Base-by-base conservation (phyloP, 1,284 basidiomycete genomes). In the Psilocybe mexicana region DNA sequence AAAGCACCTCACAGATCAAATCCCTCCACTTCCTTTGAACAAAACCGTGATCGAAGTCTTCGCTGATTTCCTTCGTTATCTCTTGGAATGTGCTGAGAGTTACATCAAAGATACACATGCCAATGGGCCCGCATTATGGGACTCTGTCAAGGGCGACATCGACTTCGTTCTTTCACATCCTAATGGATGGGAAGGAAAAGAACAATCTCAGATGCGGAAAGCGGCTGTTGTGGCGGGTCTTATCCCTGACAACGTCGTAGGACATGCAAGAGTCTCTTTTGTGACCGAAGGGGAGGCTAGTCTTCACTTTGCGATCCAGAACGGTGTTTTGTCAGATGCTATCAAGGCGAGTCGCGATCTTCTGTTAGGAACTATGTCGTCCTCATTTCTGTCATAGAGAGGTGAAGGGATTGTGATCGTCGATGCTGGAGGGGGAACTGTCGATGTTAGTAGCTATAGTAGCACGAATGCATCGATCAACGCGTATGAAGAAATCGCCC, bases 401-500 rank as follows among this genome's bases (percentile, higher is more conserved):
- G 56, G 72, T 1, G 61, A 74, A n/a, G 77, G 75, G 0, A 70
- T 82, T 4, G 73, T 82, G 26, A 69, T 84, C 7, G 76, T 83
- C 18, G 83, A 85, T 63, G 82, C 81, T 0, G 83, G 83, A 2
- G 83, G 83, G 26, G 83, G 84, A 0, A 85, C 82, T 0, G 69
- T 85, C 79, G 18, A 63, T 55, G 64, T 67, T 10, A 65, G 62
- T 25, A 52, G 62, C n/a, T 67, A 67, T 38, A 46, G 58, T 12
- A 54, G 52, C 33, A 28, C 26, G 3, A 48, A 59, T 14, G 43
- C 45, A 23, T 30, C 26, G 23, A 52, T 38, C 11, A 52, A 57
- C 26, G 40, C 55, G 1, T 67, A 65, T 38, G 64, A 68, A 14
- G 72, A 74, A 53, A 70, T 71, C 30, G 67, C 68, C 0, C 52